phyloP scores from a whole-genome alignment of 176 grass and related monocot species.

The Echinochloa phyllopogon region DNA sequence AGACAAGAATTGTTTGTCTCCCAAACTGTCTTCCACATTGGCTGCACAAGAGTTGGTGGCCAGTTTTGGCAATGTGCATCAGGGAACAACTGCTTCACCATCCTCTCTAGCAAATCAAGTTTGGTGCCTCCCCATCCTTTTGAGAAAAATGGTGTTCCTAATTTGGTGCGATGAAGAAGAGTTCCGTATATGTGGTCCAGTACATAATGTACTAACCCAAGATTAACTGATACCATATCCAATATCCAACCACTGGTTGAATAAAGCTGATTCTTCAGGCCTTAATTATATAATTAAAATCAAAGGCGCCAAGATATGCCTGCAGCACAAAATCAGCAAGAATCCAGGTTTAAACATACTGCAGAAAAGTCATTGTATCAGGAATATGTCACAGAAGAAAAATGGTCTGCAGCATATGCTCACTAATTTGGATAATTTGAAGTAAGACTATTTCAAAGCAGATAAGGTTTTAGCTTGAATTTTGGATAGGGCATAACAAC shows the following conservation, averaged over 20 bases:
- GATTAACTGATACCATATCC: slow-evolving; percentile 90
- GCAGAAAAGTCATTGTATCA: neutral
- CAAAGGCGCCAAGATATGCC: neutral
- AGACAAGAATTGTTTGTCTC: slow-evolving; percentile 82
- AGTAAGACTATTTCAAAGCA: slow-evolving; percentile 5
- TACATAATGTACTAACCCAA: slow-evolving; percentile 77
- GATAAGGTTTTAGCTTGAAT: neutral
- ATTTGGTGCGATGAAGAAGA: slow-evolving; percentile 74
- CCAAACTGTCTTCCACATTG: slow-evolving; percentile 86
- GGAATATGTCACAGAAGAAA: neutral
- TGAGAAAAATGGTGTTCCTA: slow-evolving; percentile 93
- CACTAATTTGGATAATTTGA: neutral
- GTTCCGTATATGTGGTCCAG: slow-evolving; percentile 89
- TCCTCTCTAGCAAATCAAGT: slow-evolving; percentile 81
- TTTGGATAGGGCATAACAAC: neutral
- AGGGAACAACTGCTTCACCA: slow-evolving; percentile 88
- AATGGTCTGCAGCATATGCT: neutral
- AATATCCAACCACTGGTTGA: slow-evolving; percentile 49
- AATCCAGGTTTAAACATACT: neutral
- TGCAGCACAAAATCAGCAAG: slow-evolving; percentile 29
- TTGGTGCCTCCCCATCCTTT: slow-evolving; percentile 88
- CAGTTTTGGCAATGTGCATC: slow-evolving; percentile 58
- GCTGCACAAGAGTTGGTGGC: slow-evolving; percentile 69
- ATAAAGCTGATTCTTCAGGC: neutral
- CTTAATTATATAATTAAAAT: neutral